Evolutionary conservation across 306 rosid species (phyloP), one percentile per base, ranked within the genome.

Genomic region (Medicago arabica): DNA sequence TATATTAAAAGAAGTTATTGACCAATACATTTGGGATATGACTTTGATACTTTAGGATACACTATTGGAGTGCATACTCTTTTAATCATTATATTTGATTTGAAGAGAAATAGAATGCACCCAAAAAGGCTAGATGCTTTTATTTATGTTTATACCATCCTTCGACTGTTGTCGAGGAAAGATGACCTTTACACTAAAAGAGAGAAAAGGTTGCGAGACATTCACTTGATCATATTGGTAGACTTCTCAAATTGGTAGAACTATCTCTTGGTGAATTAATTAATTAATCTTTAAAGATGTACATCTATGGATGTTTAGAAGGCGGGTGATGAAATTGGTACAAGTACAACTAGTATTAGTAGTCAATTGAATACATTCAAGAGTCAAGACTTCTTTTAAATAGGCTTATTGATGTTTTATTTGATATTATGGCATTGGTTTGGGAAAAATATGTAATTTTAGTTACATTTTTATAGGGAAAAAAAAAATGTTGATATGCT

Each of bases 111-210:
- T 18, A 61, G 31, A 60, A 14, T 61, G 43, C 40, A 59, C n/a
- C 38, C 40, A 31, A 15, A 31, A 61, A 61, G 67, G 43, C 6
- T 13, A 28, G 19, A 28, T 8, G 19, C n/a, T 61, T 61, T 61
- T 7, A 38, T 61, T 34, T 60, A 60, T 31, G 66, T 59, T 61
- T 16, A 7, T 61, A 15, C 67, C 12, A 61, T 14, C 67, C 44
- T 61, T 28, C 34, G 44, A 61, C 67, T 31, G 17, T 61, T 61
- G 67, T 61, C 41, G 5, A 31, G 67, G 67, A 61, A 61, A 61
- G 67, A 34, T 61, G 46, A 38, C 41, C 0, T 19, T n/a, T 15
- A 49, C 1, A 49, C 55, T 15, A 15, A 49, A 49, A 9, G 55
- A 49, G 18, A 15, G 7, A 15, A 17, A 49, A 49, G 55, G 55